Evolutionary conservation across 1,139 yeast genomes (phyloP), one percentile per base, ranked within the genome.

Genomic region (Kodamaea alishanica): DNA sequence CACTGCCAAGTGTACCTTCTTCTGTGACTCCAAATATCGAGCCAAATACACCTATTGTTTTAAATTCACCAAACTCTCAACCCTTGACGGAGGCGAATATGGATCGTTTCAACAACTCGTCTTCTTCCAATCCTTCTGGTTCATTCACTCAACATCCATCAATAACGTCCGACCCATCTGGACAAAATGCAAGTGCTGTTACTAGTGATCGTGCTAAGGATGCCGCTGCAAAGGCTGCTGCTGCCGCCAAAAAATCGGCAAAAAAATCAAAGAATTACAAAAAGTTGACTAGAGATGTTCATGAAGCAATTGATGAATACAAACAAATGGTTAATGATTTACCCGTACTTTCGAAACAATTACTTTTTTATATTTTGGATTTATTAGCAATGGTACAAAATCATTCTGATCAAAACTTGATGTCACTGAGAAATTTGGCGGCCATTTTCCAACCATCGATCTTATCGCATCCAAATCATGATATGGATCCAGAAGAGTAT

Each of bases 401-500:
- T 45, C 83, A 85, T 53, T 73, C 92, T 7, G 79, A 77, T 34
- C 79, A 78, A 43, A 92, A 90, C 58, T 70, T 88, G 50, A 92
- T 92, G 99, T 82, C 96, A 2, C 87, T 96, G 2, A 78, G 92
- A 50, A 92, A 94, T 56, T 68, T 92, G 49, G 96, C 97, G 0
- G 96, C 97, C 2, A 87, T 92, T 44, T 92, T 94, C 65, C 98
- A 92, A 63, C 98, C 98, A 2, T 85, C 96, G 15, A 80, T 94
- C 11, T 69, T 94, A 35, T 85, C 95, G 2, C 97, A 92, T 58
- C 96, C 97, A 6, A 77, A 74, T 50, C 97, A 92, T 60, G 96
- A 89, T 58, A 78, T 90, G 81, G 79, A 84, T 37, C 97, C 97
- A 1, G 84, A 81, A 28, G 97, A 92, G 60, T 90, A 90, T 62